Base-by-base conservation (phyloP, 352 stramenopile genomes). In the Pythium plurisporium region DNA sequence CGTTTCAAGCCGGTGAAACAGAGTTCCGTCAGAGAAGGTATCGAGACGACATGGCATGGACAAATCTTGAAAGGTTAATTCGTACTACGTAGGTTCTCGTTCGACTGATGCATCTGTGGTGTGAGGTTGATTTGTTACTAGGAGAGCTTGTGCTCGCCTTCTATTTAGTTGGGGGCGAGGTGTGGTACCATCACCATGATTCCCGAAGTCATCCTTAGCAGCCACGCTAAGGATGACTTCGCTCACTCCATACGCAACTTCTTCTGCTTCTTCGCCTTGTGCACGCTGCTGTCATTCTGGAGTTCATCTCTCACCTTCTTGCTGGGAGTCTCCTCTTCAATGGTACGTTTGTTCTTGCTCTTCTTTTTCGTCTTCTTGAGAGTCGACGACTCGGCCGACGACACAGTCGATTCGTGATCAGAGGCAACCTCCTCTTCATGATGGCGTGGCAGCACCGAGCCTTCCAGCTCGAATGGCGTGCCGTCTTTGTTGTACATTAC, bases 401-500 rank as follows among this genome's bases (percentile, higher is more conserved):
- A 60, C 12, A 53, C 53, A 17, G 50, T 58, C 22, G 60, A 54
- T 23, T 63, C 44, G 7, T 15, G 36, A 12, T 43, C 43, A 2
- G 45, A 55, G 2, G 51, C 40, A 4, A 15, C 34, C 6, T 44
- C 47, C 5, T 22, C 22, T 12, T 44, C 33, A 17, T 33, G 29
- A 19, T 45, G 25, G 20, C 14, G 52, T 15, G 23, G 19, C 29
- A 37, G 36, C 22, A 33, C 12, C 19, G 22, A 30, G 14, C 20
- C 14, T n/a, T 57, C 48, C 3, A 55, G 36, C 10, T 54, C 22
- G 25, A 57, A 64, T 8, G 50, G 42, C 33, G 58, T 64, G 14
- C 52, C 46, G 43, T 63, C 46, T 38, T 71, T 78, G 57, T 63
- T 55, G 55, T 77, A 81, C 79, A 98, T 98, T 17, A 86, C 70